Evolutionary conservation across 2,329 filamentous ascomycete genomes (phyloP).

Genomic region (Colletotrichum tofieldiae): DNA sequence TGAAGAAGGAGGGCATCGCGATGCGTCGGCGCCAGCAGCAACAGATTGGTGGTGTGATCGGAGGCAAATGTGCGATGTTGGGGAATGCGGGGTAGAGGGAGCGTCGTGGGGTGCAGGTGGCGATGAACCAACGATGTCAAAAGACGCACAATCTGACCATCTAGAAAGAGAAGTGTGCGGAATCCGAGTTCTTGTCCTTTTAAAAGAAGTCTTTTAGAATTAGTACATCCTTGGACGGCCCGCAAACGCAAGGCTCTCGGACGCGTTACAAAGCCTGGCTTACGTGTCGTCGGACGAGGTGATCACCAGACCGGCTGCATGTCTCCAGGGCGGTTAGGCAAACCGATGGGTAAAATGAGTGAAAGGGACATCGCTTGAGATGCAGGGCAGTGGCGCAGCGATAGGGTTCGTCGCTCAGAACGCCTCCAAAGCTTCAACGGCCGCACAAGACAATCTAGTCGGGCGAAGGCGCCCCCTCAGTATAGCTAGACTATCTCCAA

Average conservation of each 20-base stretch:
- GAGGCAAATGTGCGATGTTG: background rate
- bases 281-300: background rate
- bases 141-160: background rate
- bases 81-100: slow-evolving; percentile 8
- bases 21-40: background rate
- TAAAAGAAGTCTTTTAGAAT: background rate
- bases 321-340: slow-evolving; percentile 28
- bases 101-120: background rate
- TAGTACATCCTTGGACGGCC: no score
- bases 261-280: background rate
- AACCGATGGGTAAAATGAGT: background rate
- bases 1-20: slow-evolving; percentile 38
- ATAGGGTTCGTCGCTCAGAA: background rate
- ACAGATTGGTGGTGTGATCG: background rate
- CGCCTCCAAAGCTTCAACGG: slow-evolving; percentile 29
- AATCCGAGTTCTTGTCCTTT: background rate
- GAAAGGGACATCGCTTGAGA: background rate
- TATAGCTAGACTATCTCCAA: background rate
- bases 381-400: slow-evolving; percentile 9
- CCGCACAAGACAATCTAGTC: slow-evolving; percentile 11
- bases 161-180: background rate
- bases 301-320: slow-evolving; percentile 5
- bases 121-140: no score
- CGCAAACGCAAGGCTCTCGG: no score
- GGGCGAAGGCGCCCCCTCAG: slow-evolving; percentile 29